A percentile compares a stretch with the other conserved stretches of the same genome.
Evolutionary conservation across 2,329 filamentous ascomycete genomes (phyloP).

Genomic region (Colletotrichum noveboracense): DNA sequence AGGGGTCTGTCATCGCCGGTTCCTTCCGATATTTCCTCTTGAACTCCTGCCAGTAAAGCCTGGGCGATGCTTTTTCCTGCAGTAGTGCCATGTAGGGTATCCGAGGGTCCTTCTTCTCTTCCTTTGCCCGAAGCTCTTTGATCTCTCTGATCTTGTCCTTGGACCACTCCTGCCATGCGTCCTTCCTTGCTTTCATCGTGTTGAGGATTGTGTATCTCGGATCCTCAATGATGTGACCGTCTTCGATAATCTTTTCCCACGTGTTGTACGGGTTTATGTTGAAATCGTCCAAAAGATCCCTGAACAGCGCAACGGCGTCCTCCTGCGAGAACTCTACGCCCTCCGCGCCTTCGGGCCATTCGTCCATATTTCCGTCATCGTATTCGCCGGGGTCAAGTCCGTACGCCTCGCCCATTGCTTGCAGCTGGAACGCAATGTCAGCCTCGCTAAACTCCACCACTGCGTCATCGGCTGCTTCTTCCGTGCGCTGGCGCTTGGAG

Average conservation of each 20-base stretch:
- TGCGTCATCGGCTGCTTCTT: constrained; percentile 53
- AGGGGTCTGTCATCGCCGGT: constrained; percentile 76
- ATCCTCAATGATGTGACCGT: constrained; percentile 83
- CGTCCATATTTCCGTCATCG: constrained; percentile 65
- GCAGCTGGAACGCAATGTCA: constrained; percentile 91
- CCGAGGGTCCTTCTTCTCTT: constrained; percentile 82
- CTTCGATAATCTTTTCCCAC: constrained; percentile 89
- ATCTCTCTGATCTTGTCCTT: constrained; percentile 75
- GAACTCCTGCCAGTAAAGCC: constrained; percentile 98
- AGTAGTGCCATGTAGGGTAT: constrained; percentile 85
- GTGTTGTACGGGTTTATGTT: constrained; percentile 85
- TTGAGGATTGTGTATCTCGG: constrained; percentile 82
- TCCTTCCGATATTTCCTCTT: constrained; percentile 89
- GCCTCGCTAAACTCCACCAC: constrained; percentile 88
- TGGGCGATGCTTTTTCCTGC: constrained; percentile 81
- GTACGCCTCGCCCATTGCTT: constrained; percentile 87
- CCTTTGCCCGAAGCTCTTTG: constrained; percentile 73
- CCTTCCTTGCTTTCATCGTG: constrained; percentile 81
- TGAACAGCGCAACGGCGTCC: constrained; percentile 81
- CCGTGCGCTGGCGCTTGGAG: constrained; percentile 69
- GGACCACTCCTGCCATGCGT: constrained; percentile 86
- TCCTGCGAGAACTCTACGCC: constrained; percentile 74
- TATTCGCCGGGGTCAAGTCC: constrained; percentile 80
- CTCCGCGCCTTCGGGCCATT: constrained; percentile 74
- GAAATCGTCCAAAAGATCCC: constrained; percentile 83